A percentile compares a stretch with the other conserved stretches of the same genome.
phyloP scores from a whole-genome alignment of 1,284 basidiomycete species.

The Ceratobasidium sp. region DNA sequence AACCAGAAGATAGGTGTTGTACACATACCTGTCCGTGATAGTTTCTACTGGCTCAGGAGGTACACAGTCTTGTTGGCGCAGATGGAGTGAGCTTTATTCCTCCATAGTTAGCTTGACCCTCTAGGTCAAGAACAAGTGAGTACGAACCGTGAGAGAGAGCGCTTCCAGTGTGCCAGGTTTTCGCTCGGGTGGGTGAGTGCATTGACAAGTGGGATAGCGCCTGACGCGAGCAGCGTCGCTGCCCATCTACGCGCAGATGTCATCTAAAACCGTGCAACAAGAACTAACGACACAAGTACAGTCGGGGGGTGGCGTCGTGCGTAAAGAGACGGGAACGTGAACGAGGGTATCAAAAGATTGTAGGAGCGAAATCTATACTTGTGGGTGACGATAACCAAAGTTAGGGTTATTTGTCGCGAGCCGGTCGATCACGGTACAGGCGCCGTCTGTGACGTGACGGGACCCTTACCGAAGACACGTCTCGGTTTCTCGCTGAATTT shows the following conservation, averaged over 20 bases:
- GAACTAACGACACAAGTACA: too few species aligned
- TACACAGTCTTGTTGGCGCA: constrained; percentile 33
- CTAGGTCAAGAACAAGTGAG: background rate
- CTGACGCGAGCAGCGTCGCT: constrained; percentile 14
- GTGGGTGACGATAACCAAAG: constrained; percentile 32
- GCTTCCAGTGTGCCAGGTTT: constrained; percentile 12
- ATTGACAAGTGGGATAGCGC: background rate
- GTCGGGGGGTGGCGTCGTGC: background rate
- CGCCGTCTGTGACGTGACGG: background rate
- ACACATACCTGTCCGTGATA: constrained; percentile 36
- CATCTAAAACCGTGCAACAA: constrained; percentile 1
- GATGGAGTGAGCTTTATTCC: constrained; percentile 4
- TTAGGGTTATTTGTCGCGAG: background rate
- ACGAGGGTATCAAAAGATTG: constrained; percentile 1
- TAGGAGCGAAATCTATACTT: background rate
- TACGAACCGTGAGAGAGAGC: constrained; percentile 19
- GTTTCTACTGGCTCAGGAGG: constrained; percentile 39
- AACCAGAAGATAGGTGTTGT: background rate
- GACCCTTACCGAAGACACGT: background rate
- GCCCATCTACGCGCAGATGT: background rate
- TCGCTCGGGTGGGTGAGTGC: constrained; percentile 21
- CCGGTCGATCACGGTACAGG: background rate
- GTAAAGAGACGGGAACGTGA: background rate
- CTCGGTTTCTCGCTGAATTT: too few species aligned
- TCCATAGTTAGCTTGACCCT: background rate